Conservation (phyloP, 768 basidiomycete genomes). For the Suillus brevipes region DNA sequence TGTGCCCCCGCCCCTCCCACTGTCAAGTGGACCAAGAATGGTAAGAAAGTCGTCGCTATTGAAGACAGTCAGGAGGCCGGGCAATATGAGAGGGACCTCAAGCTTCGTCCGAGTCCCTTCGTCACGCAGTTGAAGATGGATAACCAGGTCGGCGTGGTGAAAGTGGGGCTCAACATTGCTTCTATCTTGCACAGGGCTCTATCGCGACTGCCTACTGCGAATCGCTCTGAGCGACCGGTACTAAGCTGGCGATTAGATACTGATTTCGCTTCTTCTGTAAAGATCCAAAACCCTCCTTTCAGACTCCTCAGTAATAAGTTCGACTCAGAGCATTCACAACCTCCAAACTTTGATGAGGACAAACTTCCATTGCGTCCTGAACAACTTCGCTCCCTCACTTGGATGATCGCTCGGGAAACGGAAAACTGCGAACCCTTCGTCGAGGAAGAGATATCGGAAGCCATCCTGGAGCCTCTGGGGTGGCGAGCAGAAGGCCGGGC, state of each 20-base stretch:
- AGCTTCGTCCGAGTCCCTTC: constrained; percentile 83
- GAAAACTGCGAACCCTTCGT: constrained; percentile 67
- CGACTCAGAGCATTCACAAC: constrained; percentile 72
- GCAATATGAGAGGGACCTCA: constrained; percentile 84
- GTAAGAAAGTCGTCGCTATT: constrained; percentile 61
- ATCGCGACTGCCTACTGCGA: constrained; percentile 67
- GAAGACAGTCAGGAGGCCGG: constrained; percentile 89
- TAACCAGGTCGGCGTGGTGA: constrained; percentile 64
- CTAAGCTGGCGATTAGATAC: constrained; percentile 84
- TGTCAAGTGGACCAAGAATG: constrained; percentile 70
- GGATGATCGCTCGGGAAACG: constrained; percentile 88
- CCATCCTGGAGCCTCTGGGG: constrained; percentile 78
- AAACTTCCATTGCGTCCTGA: constrained; percentile 73
- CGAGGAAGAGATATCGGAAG: constrained; percentile 94
- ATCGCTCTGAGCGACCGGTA: constrained; percentile 44
- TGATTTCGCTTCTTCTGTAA: constrained; percentile 67
- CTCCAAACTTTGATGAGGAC: constrained; percentile 59
- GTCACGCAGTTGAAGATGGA: constrained; percentile 78
- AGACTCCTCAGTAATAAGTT: constrained; percentile 70
- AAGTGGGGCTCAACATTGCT: constrained; percentile 85
- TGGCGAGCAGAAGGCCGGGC: constrained; percentile 96
- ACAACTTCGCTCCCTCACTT: constrained; percentile 85
- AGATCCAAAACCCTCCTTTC: constrained; percentile 62
- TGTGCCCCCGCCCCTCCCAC: constrained; percentile 81
- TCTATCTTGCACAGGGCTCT: constrained; percentile 86